Evolutionary conservation across 129 eudicot species (phyloP).

Genomic region (Centaurea solstitialis): DNA sequence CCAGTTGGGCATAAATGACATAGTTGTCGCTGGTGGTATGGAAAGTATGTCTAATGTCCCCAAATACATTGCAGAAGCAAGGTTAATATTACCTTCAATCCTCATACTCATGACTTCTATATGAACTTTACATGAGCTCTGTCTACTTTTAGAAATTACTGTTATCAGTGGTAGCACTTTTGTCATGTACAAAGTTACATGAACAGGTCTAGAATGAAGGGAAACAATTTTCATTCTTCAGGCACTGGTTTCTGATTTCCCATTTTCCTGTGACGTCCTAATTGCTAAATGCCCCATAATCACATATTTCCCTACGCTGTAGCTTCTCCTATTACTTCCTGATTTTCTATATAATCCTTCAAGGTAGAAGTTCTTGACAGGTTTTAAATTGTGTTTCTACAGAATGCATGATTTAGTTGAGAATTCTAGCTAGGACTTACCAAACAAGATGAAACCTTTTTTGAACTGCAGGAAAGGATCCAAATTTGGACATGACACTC

Average conservation of each 20-base stretch:
- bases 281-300: not conserved
- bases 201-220: not conserved
- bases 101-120: slow-evolving; percentile 2
- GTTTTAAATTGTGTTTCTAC: not conserved
- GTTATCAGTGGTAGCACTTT: not conserved
- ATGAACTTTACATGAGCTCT: not conserved
- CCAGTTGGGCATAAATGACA: slow-evolving; percentile 80
- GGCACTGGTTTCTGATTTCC: not conserved
- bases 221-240: not conserved
- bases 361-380: not conserved
- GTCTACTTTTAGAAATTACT: not conserved
- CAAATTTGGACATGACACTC: slow-evolving; percentile 85
- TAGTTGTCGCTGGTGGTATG: slow-evolving; percentile 94
- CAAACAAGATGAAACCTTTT: slow-evolving; percentile 13
- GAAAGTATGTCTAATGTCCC: slow-evolving; percentile 97
- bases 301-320: not conserved
- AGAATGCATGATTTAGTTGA: not conserved
- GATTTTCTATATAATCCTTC: not conserved
- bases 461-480: slow-evolving; percentile 74
- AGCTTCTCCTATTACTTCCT: not conserved
- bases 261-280: not conserved
- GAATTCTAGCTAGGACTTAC: not conserved
- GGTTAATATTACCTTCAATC: slow-evolving; percentile 43
- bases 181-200: not conserved
- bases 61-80: slow-evolving; percentile 78